Evolutionary conservation across 306 rosid species (phyloP).

Genomic region (Gillenia trifoliata): DNA sequence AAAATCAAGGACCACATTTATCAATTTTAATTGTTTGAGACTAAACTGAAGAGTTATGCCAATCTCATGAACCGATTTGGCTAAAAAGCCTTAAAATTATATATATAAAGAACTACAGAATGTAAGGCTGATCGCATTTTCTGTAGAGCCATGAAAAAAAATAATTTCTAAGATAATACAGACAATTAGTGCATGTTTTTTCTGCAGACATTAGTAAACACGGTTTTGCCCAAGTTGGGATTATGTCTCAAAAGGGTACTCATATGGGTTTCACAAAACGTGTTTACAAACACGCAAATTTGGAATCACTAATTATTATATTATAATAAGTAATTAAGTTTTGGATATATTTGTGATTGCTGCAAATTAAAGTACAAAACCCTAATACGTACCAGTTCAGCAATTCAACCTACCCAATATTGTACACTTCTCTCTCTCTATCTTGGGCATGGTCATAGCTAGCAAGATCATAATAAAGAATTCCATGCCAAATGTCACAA

Average conservation of each 20-base stretch:
- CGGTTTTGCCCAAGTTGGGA: background rate
- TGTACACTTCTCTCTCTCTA: conserved; percentile 13
- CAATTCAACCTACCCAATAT: conserved; percentile 56
- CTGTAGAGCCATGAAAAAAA: background rate
- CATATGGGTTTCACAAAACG: conserved; percentile 22
- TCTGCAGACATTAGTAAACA: conserved; percentile 1
- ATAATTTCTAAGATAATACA: background rate
- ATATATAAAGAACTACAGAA: background rate
- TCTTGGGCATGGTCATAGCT: conserved; percentile 28
- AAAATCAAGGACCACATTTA: too few species aligned
- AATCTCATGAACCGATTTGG: too few species aligned
- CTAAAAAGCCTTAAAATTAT: too few species aligned
- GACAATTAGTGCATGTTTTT: conserved; percentile 14
- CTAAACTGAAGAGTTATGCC: too few species aligned
- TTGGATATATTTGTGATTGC: background rate
- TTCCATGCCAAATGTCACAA: conserved; percentile 31
- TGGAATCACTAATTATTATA: conserved; percentile 12
- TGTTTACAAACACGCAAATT: conserved; percentile 37
- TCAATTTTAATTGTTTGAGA: too few species aligned
- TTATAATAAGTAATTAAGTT: background rate
- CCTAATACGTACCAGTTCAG: background rate
- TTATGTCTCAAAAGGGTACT: conserved; percentile 1
- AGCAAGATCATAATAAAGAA: conserved; percentile 30
- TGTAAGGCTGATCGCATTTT: background rate
- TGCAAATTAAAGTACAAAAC: background rate